Conservation (phyloP, 1,284 basidiomycete species). For the Chiua sp. region DNA sequence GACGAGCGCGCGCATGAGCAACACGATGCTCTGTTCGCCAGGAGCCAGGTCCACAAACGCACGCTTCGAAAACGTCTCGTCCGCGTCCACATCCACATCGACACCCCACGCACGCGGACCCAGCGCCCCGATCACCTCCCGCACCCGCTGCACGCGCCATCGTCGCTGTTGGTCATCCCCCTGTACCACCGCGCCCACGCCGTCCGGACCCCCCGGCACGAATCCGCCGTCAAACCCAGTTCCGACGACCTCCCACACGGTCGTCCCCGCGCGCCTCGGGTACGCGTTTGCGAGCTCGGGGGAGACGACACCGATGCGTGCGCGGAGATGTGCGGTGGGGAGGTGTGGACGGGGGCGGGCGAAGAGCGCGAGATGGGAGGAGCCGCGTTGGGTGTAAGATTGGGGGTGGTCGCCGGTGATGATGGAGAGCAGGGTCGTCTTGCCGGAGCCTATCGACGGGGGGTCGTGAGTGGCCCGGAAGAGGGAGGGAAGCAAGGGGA, state of each 20-base stretch:
- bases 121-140: constrained; percentile 67
- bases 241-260: constrained; percentile 78
- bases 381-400: constrained; percentile 79
- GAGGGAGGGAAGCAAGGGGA: background rate
- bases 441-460: constrained; percentile 89
- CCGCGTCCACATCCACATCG: constrained; percentile 24
- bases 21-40: constrained; percentile 78
- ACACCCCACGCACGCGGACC: constrained; percentile 59
- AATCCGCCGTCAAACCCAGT: constrained; percentile 89
- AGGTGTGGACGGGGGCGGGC: constrained; percentile 67
- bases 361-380: constrained; percentile 73
- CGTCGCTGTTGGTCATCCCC: constrained; percentile 36
- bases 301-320: constrained; percentile 78
- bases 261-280: constrained; percentile 74
- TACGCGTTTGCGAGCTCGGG: constrained; percentile 95
- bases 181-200: constrained; percentile 48
- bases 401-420: constrained; percentile 95
- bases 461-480: background rate
- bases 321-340: constrained; percentile 61
- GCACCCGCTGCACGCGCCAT: constrained; percentile 54
- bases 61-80: constrained; percentile 47
- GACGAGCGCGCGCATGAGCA: constrained; percentile 87
- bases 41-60: constrained; percentile 67
- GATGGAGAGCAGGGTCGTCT: constrained; percentile 93
- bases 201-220: constrained; percentile 53